Evolutionary conservation across 2,329 filamentous ascomycete genomes (phyloP).

Genomic region (Calonectria pseudoturangicola): DNA sequence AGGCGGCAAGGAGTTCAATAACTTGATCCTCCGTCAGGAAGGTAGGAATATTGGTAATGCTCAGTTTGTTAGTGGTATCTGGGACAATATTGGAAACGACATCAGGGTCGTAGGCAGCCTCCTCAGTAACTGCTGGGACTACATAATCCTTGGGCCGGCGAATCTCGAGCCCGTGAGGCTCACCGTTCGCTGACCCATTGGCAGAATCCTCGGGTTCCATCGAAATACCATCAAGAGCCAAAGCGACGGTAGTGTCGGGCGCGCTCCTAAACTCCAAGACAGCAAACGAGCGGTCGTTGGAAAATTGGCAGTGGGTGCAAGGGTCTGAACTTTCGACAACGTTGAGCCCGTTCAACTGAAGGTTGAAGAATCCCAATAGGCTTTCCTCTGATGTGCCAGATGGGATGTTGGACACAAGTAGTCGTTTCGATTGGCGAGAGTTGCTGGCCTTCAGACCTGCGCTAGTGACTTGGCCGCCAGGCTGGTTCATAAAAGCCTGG

Average conservation of each 20-base stretch:
- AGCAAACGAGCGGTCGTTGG: slow-evolving; percentile 86
- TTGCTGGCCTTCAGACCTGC: slow-evolving; percentile 93
- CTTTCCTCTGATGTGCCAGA: slow-evolving; percentile 82
- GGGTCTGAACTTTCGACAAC: slow-evolving; percentile 89
- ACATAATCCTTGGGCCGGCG: slow-evolving; percentile 97
- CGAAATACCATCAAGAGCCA: slow-evolving; percentile 90
- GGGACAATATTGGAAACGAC: slow-evolving; percentile 87
- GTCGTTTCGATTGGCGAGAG: slow-evolving; percentile 93
- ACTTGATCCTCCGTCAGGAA: slow-evolving; percentile 95
- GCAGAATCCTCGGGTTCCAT: slow-evolving; percentile 84
- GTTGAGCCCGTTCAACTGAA: slow-evolving; percentile 97
- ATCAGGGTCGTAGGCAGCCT: slow-evolving; percentile 83
- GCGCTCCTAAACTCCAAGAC: slow-evolving; percentile 93
- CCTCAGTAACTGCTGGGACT: slow-evolving; percentile 86
- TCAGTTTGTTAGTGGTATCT: slow-evolving; percentile 96
- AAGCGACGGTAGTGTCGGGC: slow-evolving; percentile 90
- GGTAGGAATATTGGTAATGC: slow-evolving; percentile 89
- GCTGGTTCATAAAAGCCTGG: slow-evolving; percentile 96
- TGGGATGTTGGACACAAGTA: slow-evolving; percentile 91
- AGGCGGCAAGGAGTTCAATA: slow-evolving; percentile 90
- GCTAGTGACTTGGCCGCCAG: slow-evolving; percentile 81
- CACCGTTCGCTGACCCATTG: slow-evolving; percentile 72
- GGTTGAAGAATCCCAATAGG: slow-evolving; percentile 91
- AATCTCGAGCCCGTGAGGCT: slow-evolving; percentile 80
- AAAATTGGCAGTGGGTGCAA: slow-evolving; percentile 88